These are phyloP conservation scores for Mucor mucedo DNA, from an alignment of 371 early-diverging fungal genomes.

Conservation along the genomic window DNA sequence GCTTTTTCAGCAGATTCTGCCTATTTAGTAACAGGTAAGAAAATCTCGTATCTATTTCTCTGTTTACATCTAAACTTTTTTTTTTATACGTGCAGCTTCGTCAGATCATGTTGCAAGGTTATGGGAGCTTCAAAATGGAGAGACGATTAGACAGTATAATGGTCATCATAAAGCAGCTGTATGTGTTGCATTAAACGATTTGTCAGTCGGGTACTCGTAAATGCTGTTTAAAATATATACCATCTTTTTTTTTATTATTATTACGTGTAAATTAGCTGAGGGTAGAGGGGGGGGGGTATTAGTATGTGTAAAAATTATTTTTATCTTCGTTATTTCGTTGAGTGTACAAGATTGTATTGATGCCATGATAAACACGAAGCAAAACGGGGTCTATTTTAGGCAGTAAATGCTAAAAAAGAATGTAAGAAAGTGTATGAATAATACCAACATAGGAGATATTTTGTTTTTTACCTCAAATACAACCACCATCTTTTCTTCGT, in stretches of 20 bases:
- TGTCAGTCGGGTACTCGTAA: constrained; percentile 56
- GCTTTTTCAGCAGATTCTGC: constrained; percentile 93
- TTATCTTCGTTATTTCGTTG: constrained; percentile 22
- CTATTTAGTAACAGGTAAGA: constrained; percentile 73
- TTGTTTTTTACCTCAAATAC: constrained; percentile 66
- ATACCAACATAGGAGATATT: neutral
- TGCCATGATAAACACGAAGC: constrained; percentile 61
- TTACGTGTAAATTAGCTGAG: too few relatives aligned
- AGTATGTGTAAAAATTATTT: constrained; percentile 8
- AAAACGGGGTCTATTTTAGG: constrained; percentile 57
- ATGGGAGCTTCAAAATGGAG: constrained; percentile 87
- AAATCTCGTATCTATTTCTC: neutral
- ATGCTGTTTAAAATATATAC: constrained; percentile 7
- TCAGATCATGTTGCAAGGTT: constrained; percentile 88
- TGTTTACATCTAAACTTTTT: neutral
- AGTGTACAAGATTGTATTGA: constrained; percentile 57
- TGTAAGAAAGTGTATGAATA: too few relatives aligned
- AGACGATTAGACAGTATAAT: constrained; percentile 87
- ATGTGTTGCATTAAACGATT: constrained; percentile 91
- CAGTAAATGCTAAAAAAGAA: constrained; percentile 53
- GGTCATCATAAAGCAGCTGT: constrained; percentile 92
- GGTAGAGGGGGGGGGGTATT: neutral
- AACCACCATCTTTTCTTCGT: constrained; percentile 67
- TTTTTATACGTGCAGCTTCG: constrained; percentile 56
- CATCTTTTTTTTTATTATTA: constrained; percentile 11